Percentiles rank a stretch among this genome's conserved stretches.
phyloP scores from a whole-genome alignment of 345 rosid genomes.

The Lumnitzera littorea region DNA sequence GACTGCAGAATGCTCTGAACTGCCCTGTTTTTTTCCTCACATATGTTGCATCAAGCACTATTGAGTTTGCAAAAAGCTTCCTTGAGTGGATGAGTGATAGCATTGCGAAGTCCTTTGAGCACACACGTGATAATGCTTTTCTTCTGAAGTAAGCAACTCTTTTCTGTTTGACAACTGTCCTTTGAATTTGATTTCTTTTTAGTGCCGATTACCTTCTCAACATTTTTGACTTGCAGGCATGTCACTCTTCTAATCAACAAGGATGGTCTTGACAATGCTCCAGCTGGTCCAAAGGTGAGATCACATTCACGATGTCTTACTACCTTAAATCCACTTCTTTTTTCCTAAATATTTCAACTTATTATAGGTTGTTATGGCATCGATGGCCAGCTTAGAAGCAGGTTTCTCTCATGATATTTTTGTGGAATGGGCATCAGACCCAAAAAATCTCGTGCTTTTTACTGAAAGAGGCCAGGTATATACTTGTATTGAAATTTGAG shows the following conservation, averaged over 20 bases:
- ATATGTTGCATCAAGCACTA: slow-evolving; percentile 83
- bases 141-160: slow-evolving; percentile 54
- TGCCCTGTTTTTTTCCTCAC: slow-evolving; percentile 88
- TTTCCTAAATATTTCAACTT: slow-evolving; percentile 12
- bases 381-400: slow-evolving; percentile 97
- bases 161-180: slow-evolving; percentile 1
- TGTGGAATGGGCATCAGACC: slow-evolving; percentile 91
- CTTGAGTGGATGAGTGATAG: slow-evolving; percentile 99
- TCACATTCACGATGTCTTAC: slow-evolving; percentile 3
- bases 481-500: no score
- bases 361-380: slow-evolving; percentile 79
- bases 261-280: slow-evolving; percentile 78
- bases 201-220: background rate
- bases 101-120: slow-evolving; percentile 92
- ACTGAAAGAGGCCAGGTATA: slow-evolving; percentile 96
- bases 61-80: slow-evolving; percentile 96
- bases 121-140: slow-evolving; percentile 96
- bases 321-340: slow-evolving; percentile 5
- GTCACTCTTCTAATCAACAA: slow-evolving; percentile 77
- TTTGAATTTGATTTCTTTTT: slow-evolving; percentile 2
- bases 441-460: slow-evolving; percentile 77
- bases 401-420: slow-evolving; percentile 96
- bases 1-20: slow-evolving; percentile 57
- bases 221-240: slow-evolving; percentile 45
- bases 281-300: slow-evolving; percentile 89